Conservation (phyloP, 306 rosid species). For the Citrullus colocynthis region DNA sequence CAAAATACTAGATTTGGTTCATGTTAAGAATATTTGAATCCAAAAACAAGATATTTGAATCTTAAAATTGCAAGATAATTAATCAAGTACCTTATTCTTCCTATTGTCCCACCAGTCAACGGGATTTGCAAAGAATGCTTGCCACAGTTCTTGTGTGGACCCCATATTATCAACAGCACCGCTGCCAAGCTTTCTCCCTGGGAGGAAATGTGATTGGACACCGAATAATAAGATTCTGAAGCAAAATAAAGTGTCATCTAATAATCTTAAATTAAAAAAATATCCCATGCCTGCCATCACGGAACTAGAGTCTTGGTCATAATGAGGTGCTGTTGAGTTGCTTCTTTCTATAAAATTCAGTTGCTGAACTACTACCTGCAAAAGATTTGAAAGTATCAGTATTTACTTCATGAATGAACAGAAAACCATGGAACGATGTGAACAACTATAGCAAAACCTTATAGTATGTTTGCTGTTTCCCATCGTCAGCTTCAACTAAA, state of each 20-base stretch:
- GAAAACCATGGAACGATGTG: not conserved
- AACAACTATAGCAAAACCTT: conserved; percentile 34
- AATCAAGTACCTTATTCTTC: conserved; percentile 35
- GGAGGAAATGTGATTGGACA: not conserved
- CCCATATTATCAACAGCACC: conserved; percentile 26
- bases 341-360: conserved; percentile 68
- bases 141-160: conserved; percentile 70
- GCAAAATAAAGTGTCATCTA: not conserved
- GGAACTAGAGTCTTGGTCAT: conserved; percentile 40
- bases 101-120: conserved; percentile 56
- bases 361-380: conserved; percentile 71
- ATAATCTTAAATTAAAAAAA: not conserved
- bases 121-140: conserved; percentile 52
- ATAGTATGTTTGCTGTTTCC: conserved; percentile 71
- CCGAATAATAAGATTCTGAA: not conserved
- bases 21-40: not conserved
- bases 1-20: not conserved
- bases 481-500: conserved; percentile 53
- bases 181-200: conserved; percentile 38
- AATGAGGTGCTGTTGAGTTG: conserved; percentile 15
- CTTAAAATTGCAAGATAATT: not conserved
- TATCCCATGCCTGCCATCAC: conserved; percentile 31
- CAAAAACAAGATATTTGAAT: not conserved
- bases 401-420: not conserved
- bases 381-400: conserved; percentile 5